Conservation (phyloP, 345 rosid genomes). For the Gossypioides kirkii region DNA sequence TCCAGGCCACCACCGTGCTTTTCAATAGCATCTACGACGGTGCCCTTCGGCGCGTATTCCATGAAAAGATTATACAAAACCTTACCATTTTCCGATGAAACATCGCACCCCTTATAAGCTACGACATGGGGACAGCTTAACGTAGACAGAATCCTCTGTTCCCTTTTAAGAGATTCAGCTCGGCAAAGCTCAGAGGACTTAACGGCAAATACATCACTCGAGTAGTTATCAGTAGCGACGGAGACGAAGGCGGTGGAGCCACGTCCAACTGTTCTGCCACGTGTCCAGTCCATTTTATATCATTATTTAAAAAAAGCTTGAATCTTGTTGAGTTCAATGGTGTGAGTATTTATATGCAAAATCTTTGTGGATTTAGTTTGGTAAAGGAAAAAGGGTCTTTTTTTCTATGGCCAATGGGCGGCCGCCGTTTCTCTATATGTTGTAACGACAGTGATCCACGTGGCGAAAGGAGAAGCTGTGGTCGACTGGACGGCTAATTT, state of each 20-base stretch:
- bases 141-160: constrained; percentile 33
- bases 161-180: constrained; percentile 36
- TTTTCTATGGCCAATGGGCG: constrained; percentile 31
- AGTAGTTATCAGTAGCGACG: constrained; percentile 19
- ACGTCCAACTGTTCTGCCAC: constrained; percentile 46
- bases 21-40: constrained; percentile 40
- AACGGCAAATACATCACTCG: constrained; percentile 45
- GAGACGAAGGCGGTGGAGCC: constrained; percentile 59
- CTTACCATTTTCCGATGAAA: constrained; percentile 48
- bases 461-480: constrained; percentile 21
- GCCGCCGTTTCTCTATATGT: constrained; percentile 31
- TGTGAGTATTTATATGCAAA: background rate
- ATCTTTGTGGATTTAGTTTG: background rate
- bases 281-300: constrained; percentile 44
- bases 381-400: background rate
- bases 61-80: constrained; percentile 48
- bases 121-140: constrained; percentile 53
- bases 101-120: constrained; percentile 54
- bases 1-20: constrained; percentile 35
- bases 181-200: constrained; percentile 41
- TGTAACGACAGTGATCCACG: constrained; percentile 18
- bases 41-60: constrained; percentile 68
- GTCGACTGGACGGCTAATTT: constrained; percentile 19
- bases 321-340: background rate
- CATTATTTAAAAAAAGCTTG: background rate